Conservation (phyloP, 2,329 filamentous ascomycete genomes). For the Colletotrichum navitas region DNA sequence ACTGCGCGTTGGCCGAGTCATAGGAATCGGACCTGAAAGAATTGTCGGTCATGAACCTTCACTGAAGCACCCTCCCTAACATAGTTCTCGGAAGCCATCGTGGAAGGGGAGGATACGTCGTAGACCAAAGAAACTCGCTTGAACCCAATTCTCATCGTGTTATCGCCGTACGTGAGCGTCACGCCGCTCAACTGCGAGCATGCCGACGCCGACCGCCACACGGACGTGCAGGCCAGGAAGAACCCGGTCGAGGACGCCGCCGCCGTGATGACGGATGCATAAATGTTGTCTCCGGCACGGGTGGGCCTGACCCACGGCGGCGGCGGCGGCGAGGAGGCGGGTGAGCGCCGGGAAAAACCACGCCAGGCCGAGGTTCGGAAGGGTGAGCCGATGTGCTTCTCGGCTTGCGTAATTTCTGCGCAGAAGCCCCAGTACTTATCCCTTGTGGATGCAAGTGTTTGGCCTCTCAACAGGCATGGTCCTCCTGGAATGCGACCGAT, state of each 20-base stretch:
- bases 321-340: neutral
- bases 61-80: neutral
- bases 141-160: constrained; percentile 31
- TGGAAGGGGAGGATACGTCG: too few relatives aligned
- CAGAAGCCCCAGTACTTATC: neutral
- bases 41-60: neutral
- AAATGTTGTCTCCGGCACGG: constrained; percentile 24
- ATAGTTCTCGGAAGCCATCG: too few relatives aligned
- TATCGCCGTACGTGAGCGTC: constrained; percentile 34
- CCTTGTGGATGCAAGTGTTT: neutral
- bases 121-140: neutral
- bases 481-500: neutral
- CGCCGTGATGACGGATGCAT: constrained; percentile 39
- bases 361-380: neutral
- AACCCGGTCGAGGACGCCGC: constrained; percentile 37
- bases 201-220: constrained; percentile 25
- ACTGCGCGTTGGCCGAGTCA: constrained; percentile 4
- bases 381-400: neutral
- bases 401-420: neutral
- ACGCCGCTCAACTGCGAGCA: constrained; percentile 34
- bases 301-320: constrained; percentile 7
- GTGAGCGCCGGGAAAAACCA: neutral
- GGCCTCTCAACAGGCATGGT: neutral
- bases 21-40: constrained; percentile 19
- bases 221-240: constrained; percentile 30